Percentiles rank a stretch among this genome's conserved stretches.
These are phyloP conservation scores for Plenodomus biglobosus DNA, from an alignment of 2,329 filamentous ascomycete species.

Conservation along the genomic window DNA sequence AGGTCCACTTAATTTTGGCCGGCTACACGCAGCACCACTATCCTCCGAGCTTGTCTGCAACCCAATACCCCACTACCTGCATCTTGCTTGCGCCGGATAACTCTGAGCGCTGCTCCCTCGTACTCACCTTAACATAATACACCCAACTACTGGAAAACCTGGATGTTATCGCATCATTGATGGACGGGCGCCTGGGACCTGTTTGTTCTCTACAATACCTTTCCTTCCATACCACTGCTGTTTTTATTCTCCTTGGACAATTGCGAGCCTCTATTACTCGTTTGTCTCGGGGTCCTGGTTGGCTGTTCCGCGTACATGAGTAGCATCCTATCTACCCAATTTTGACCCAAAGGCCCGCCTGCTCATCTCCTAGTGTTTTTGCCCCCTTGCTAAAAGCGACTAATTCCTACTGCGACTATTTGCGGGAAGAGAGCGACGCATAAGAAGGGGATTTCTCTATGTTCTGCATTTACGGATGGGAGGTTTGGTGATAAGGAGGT, in stretches of 20 bases:
- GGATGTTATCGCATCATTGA: slow-evolving; percentile 28
- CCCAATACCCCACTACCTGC: slow-evolving; percentile 33
- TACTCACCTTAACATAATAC: slow-evolving; percentile 35
- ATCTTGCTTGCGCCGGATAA: slow-evolving; percentile 22
- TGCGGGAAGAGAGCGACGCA: slow-evolving; percentile 5
- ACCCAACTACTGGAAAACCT: slow-evolving; percentile 31
- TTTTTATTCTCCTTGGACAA: slow-evolving; percentile 20
- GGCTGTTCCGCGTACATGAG: slow-evolving; percentile 33
- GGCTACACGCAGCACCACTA: slow-evolving; percentile 30
- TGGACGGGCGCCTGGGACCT: slow-evolving; percentile 38
- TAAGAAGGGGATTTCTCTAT: slow-evolving; percentile 18
- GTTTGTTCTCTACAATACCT: slow-evolving; percentile 29
- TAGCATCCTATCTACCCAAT: slow-evolving; percentile 17
- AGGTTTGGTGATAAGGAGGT: slow-evolving; percentile 1
- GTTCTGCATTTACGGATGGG: slow-evolving; percentile 20
- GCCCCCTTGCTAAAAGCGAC: slow-evolving; percentile 18
- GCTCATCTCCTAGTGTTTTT: slow-evolving; percentile 14
- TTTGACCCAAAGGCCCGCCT: slow-evolving; percentile 8
- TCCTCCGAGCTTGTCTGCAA: slow-evolving; percentile 24
- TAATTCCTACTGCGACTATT: slow-evolving; percentile 3
- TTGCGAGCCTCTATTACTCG: slow-evolving; percentile 16
- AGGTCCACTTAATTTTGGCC: slow-evolving; percentile 28
- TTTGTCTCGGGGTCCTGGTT: slow-evolving; percentile 17
- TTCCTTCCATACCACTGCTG: slow-evolving; percentile 39
- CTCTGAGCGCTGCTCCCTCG: slow-evolving; percentile 21